phyloP scores from a whole-genome alignment of 345 rosid species.

The Brassica carinata region DNA sequence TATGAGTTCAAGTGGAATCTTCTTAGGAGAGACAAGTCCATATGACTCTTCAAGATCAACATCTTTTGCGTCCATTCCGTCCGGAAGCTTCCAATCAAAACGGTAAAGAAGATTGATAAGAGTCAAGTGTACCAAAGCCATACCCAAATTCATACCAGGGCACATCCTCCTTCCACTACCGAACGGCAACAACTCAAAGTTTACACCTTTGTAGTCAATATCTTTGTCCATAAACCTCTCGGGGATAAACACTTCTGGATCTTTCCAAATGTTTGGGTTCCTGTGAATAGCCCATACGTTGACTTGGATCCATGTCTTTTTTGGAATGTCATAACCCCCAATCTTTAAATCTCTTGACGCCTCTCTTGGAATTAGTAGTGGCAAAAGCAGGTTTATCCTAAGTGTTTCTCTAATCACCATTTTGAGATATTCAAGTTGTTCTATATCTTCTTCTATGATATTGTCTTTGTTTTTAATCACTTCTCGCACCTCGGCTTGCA shows the following conservation, averaged over 20 bases:
- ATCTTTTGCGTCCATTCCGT: conserved; percentile 45
- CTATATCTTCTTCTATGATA: conserved; percentile 31
- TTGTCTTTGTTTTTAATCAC: conserved; percentile 27
- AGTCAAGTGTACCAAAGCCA: conserved; percentile 45
- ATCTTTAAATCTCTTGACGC: conserved; percentile 23
- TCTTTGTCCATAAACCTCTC: conserved; percentile 33
- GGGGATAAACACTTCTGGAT: conserved; percentile 27
- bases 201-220: conserved; percentile 53
- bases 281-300: conserved; percentile 28
- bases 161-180: conserved; percentile 68
- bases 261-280: conserved; percentile 35
- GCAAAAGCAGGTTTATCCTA: conserved; percentile 18
- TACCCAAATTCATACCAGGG: conserved; percentile 53
- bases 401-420: conserved; percentile 38
- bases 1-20: conserved; percentile 47
- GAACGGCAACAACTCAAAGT: conserved; percentile 59
- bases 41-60: conserved; percentile 53
- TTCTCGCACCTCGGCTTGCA: conserved; percentile 32
- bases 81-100: conserved; percentile 57
- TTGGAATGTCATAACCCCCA: conserved; percentile 22
- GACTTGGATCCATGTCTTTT: conserved; percentile 36
- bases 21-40: conserved; percentile 54
- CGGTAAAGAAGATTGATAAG: conserved; percentile 51
- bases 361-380: conserved; percentile 37
- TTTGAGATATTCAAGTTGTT: conserved; percentile 25